Evolutionary conservation across 2,329 filamentous ascomycete species (phyloP), one percentile per base, ranked within the genome.

Genomic region (Fusarium neocosmosporiellum): DNA sequence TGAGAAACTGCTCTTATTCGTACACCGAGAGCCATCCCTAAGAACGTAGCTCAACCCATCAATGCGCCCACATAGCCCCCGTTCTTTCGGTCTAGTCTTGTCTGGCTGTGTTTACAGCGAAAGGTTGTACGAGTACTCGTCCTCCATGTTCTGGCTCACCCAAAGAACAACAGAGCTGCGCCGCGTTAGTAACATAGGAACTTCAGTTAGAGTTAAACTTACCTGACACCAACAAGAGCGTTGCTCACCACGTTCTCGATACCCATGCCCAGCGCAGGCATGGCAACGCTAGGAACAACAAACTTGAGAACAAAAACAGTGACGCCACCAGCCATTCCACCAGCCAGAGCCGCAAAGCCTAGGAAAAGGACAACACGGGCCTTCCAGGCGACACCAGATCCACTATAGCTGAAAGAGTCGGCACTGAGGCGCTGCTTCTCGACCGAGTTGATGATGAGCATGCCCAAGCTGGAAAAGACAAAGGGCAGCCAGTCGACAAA

Each of bases 61-160:
- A 69, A 66, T 66, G 50, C 71, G 61, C 70, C 60, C 43, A 50
- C 33, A 22, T 29, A n/a, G 24, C 48, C 36, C 22, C 59, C 36
- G n/a, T 64, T 59, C 46, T 63, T 65, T 34, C 31, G 48, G 65
- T 57, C 31, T 53, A n/a, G 33, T 31, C 20, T 53, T 36, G 59
- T 18, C 43, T 58, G 22, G 48, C 14, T 33, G 22, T 55, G 50
- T 60, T 82, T 80, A 91, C 71, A 92, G 84, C 67, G 90, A 86
- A 74, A 92, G 81, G 80, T 91, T 92, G 81, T 92, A 92, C 54
- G 89, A 87, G 76, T 92, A 92, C 81, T 92, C 90, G 77, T 92
- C 90, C 84, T 92, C 90, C 88, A 92, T 92, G 77, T 92, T 92
- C 85, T 92, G 90, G 82, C 88, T 90, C 63, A 92, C 82, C 90